Evolutionary conservation across 257 asterid genomes (phyloP), one percentile per base, ranked within the genome.

Genomic region (Lycium barbarum): DNA sequence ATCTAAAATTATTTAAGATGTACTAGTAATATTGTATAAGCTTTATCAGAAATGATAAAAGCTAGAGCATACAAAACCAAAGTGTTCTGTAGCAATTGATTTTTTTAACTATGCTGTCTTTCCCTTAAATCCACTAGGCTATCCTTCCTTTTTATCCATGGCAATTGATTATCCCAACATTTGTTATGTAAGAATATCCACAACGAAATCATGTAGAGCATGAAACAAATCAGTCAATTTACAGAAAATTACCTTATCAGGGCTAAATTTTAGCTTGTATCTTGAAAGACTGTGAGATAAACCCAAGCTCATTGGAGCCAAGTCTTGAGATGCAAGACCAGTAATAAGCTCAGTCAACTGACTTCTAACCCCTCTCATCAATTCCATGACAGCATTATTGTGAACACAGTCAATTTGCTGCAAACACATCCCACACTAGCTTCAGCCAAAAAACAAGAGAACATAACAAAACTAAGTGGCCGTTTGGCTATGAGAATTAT

Each of bases 261-360:
- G 98, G 87, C 97, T 95, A 91, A 95, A 95, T 74, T 95, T 95
- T 65, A 95, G 90, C 85, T 94, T 95, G 93, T 91, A 91, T 89
- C 98, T 90, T 38, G 98, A 93, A 65, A 95, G 86, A 88, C 98
- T 94, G 90, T 95, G 98, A 83, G 98, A 95, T 76, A 95, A 87
- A 74, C 98, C 98, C 89, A 95, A 90, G 85, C 98, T 93, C 98
- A 95, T 95, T 71, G 98, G 98, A 80, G 96, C 95, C 91, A 95
- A 88, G 88, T 95, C 98, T 87, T 94, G 98, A 7, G 92, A 67
- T 84, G 92, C 98, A 35, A 95, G 88, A 72, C 98, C 98, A 57
- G 97, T 84, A 83, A 95, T 95, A n/a, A 95, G 96, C 58, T 95
- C 97, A 36, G 93, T 89, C 88, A 93, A 84, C 61, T 94, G 97